Percentiles rank a stretch among this genome's conserved stretches.
These are phyloP conservation scores for Acacia pycnantha DNA, from an alignment of 331 rosid species.

Conservation along the genomic window DNA sequence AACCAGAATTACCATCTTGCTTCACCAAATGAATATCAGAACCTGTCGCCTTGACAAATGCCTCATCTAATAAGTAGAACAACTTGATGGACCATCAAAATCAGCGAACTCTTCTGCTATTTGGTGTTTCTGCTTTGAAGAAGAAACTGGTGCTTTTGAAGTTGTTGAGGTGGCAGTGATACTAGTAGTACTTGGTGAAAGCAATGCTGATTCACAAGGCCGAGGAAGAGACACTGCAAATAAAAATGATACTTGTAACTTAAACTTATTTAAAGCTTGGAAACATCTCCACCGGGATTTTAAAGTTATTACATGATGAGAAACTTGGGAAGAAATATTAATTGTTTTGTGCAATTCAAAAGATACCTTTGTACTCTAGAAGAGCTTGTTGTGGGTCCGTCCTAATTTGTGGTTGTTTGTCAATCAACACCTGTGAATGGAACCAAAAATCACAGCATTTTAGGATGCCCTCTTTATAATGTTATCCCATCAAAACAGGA, in stretches of 20 bases:
- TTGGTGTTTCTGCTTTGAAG: neutral
- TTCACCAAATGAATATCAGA: neutral
- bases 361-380: neutral
- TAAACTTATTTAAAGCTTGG: neutral
- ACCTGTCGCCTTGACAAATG: no score
- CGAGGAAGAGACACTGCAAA: neutral
- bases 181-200: neutral
- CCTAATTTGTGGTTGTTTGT: neutral
- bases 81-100: no score
- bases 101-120: no score
- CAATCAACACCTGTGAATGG: neutral
- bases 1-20: neutral
- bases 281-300: neutral
- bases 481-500: neutral
- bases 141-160: neutral
- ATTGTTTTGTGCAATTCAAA: neutral
- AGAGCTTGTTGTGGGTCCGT: neutral
- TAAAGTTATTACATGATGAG: neutral
- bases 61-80: neutral
- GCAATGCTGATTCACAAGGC: neutral
- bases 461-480: neutral
- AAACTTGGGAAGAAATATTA: neutral
- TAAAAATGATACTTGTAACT: neutral
- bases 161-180: neutral
- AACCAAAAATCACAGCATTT: neutral